A percentile compares a stretch with the other conserved stretches of the same genome.
Evolutionary conservation across 2,329 filamentous ascomycete species (phyloP).

Genomic region (Chaetomium sp.): DNA sequence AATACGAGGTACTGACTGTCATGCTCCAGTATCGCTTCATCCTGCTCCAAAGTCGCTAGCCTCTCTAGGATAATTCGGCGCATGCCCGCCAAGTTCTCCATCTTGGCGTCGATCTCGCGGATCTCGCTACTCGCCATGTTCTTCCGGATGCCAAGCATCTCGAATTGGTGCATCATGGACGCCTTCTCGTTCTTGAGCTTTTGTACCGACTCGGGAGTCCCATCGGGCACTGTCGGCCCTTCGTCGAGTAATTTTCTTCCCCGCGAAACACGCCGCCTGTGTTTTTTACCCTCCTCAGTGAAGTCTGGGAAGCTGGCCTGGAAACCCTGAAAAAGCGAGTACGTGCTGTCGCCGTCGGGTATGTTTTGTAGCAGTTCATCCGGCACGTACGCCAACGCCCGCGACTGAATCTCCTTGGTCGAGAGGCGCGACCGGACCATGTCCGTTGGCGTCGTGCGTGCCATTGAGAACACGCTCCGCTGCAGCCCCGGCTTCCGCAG

Average conservation of each 20-base stretch:
- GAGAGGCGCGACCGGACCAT: constrained; percentile 90
- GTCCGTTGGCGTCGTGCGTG: constrained; percentile 89
- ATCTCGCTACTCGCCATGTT: constrained; percentile 98
- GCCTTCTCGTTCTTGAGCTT: constrained; percentile 80
- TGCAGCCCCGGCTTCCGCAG: constrained; percentile 82
- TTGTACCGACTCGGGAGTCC: constrained; percentile 66
- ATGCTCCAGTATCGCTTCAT: constrained; percentile 86
- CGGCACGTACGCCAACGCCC: constrained; percentile 82
- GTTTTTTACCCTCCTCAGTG: constrained; percentile 70
- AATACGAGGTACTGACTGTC: constrained; percentile 62
- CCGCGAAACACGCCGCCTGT: constrained; percentile 70
- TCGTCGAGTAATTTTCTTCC: constrained; percentile 76
- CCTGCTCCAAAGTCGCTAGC: constrained; percentile 82
- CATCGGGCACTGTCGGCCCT: constrained; percentile 52
- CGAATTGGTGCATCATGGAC: constrained; percentile 78
- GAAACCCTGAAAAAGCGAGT: constrained; percentile 96
- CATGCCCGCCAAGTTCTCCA: constrained; percentile 90
- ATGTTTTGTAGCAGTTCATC: constrained; percentile 90
- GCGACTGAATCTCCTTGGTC: constrained; percentile 88
- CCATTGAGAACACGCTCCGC: constrained; percentile 86
- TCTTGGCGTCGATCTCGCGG: constrained; percentile 93
- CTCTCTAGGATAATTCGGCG: constrained; percentile 87
- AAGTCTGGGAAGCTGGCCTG: constrained; percentile 80
- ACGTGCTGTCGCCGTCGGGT: constrained; percentile 80
- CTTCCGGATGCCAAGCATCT: constrained; percentile 90